phyloP scores from a whole-genome alignment of 179 eudicot species.

The Beta corolliflora region DNA sequence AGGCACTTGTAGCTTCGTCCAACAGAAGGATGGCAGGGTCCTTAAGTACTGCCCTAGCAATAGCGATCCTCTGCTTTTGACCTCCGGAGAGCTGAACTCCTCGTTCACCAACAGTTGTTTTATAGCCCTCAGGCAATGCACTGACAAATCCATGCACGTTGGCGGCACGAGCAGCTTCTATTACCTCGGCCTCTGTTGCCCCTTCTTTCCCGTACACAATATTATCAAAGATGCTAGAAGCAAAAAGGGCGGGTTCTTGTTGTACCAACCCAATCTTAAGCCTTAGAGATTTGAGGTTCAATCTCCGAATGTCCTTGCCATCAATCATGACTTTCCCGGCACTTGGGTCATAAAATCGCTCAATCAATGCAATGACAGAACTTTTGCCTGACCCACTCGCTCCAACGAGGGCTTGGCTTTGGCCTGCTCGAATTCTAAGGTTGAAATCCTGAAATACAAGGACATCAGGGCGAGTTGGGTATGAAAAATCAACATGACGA shows the following conservation, averaged over 20 bases:
- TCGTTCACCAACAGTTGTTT: constrained; percentile 85
- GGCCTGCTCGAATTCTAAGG: constrained; percentile 91
- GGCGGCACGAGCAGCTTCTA: constrained; percentile 88
- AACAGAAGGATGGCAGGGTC: constrained; percentile 81
- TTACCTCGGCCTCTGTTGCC: constrained; percentile 88
- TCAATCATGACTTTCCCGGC: constrained; percentile 94
- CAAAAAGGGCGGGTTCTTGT: constrained; percentile 95
- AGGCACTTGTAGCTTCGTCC: constrained; percentile 98
- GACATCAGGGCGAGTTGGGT: constrained; percentile 85
- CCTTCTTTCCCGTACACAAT: constrained; percentile 93
- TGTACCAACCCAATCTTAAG: constrained; percentile 84
- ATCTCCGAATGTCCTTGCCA: constrained; percentile 79
- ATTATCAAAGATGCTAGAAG: constrained; percentile 86
- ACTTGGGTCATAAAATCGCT: constrained; percentile 84
- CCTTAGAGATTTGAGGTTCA: constrained; percentile 75
- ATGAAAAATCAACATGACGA: constrained; percentile 85
- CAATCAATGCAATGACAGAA: constrained; percentile 79
- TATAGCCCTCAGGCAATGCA: constrained; percentile 88
- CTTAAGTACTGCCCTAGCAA: constrained; percentile 87
- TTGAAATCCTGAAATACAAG: constrained; percentile 77
- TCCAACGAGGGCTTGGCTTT: constrained; percentile 95
- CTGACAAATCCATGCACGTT: constrained; percentile 89
- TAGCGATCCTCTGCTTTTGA: constrained; percentile 91
- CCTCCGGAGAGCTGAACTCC: constrained; percentile 98
- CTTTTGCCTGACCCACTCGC: constrained; percentile 98